A percentile compares a stretch with the other conserved stretches of the same genome.
phyloP scores from a whole-genome alignment of 805 yeast genomes.

The Kuraishia capsulata region DNA sequence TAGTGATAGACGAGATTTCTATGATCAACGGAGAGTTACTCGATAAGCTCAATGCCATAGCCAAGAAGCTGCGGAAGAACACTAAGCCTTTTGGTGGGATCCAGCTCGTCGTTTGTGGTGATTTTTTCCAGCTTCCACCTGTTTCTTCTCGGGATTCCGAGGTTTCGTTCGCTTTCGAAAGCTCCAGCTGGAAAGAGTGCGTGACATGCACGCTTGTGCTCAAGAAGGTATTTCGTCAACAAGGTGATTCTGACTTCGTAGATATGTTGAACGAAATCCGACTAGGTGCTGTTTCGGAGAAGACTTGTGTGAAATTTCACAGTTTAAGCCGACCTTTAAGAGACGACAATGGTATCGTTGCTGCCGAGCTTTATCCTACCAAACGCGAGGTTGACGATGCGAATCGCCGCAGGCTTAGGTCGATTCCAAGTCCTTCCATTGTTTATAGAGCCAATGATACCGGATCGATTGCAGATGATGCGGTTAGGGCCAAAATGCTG shows the following conservation, averaged over 20 bases:
- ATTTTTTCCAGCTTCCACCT: slow-evolving; percentile 93
- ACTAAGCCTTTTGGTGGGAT: slow-evolving; percentile 85
- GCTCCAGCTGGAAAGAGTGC: slow-evolving; percentile 56
- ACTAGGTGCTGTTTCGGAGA: slow-evolving; percentile 50
- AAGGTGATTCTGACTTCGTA: slow-evolving; percentile 67
- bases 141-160: slow-evolving; percentile 35
- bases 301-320: slow-evolving; percentile 38
- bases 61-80: slow-evolving; percentile 39
- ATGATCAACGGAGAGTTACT: slow-evolving; percentile 82
- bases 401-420: slow-evolving; percentile 41
- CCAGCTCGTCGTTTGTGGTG: slow-evolving; percentile 87
- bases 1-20: slow-evolving; percentile 87
- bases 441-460: slow-evolving; percentile 38
- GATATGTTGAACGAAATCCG: slow-evolving; percentile 76
- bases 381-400: slow-evolving; percentile 78
- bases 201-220: slow-evolving; percentile 61
- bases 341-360: slow-evolving; percentile 69
- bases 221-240: slow-evolving; percentile 80
- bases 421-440: slow-evolving; percentile 36
- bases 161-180: slow-evolving; percentile 64
- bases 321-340: slow-evolving; percentile 46
- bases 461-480: slow-evolving; percentile 15
- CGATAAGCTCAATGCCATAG: slow-evolving; percentile 66
- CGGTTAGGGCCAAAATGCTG: slow-evolving; percentile 18
- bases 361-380: slow-evolving; percentile 86